Conservation (phyloP, 1,284 basidiomycete species). For the Rhodotorula sp. region DNA sequence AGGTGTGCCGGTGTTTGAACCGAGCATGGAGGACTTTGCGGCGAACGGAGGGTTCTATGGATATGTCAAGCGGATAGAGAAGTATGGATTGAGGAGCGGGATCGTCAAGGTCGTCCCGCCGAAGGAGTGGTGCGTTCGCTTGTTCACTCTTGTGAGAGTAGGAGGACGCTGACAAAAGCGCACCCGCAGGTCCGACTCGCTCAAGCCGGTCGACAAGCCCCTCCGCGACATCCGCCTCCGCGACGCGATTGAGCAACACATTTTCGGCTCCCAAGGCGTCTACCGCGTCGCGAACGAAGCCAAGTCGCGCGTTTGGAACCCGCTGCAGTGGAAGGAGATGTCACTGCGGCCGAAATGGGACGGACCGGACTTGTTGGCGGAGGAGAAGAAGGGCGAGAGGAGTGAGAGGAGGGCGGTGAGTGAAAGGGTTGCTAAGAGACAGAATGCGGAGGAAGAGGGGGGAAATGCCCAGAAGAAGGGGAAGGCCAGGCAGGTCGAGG, state of each 20-base stretch:
- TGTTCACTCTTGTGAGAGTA: background rate
- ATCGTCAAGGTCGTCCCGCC: slow-evolving; percentile 94
- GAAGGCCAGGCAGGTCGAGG: slow-evolving; percentile 47
- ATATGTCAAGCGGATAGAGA: slow-evolving; percentile 78
- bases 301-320: slow-evolving; percentile 63
- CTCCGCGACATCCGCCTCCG: slow-evolving; percentile 70
- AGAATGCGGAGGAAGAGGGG: background rate
- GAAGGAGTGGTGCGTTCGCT: slow-evolving; percentile 71
- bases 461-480: slow-evolving; percentile 41
- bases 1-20: slow-evolving; percentile 91
- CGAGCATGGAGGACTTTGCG: slow-evolving; percentile 62
- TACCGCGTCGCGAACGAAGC: slow-evolving; percentile 91
- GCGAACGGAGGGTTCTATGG: slow-evolving; percentile 68
- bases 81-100: slow-evolving; percentile 81
- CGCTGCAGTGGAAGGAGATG: slow-evolving; percentile 45
- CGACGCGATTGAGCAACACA: slow-evolving; percentile 85
- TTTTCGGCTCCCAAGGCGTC: slow-evolving; percentile 77
- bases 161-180: background rate
- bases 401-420: slow-evolving; percentile 27
- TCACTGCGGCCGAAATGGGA: slow-evolving; percentile 24
- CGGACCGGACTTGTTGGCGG: slow-evolving; percentile 35
- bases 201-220: slow-evolving; percentile 65
- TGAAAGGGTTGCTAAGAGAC: background rate
- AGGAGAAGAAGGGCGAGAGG: slow-evolving; percentile 26
- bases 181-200: slow-evolving; percentile 62